Percentiles rank a stretch among this genome's conserved stretches.
These are phyloP conservation scores for Quercus variabilis DNA, from an alignment of 306 rosid species.

Conservation along the genomic window DNA sequence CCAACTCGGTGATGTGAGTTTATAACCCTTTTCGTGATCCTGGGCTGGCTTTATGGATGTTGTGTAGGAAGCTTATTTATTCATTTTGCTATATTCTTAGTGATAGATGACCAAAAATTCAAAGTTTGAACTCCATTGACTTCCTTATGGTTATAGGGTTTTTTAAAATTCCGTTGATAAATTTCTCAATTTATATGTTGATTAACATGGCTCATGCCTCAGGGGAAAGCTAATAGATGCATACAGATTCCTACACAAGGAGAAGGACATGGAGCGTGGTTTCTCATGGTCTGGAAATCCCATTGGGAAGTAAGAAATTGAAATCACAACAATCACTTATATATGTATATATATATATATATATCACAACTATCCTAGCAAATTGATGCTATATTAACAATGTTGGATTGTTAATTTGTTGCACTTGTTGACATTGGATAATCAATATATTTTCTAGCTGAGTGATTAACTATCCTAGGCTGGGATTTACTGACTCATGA, in stretches of 20 bases:
- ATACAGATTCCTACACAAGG: conserved; percentile 76
- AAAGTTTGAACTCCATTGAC: conserved; percentile 3
- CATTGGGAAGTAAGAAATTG: conserved; percentile 69
- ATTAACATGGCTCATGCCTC: conserved; percentile 25
- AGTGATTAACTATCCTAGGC: conserved; percentile 15
- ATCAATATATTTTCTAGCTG: not conserved
- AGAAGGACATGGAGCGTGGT: conserved; percentile 82
- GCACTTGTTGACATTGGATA: not conserved
- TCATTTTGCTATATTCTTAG: not conserved
- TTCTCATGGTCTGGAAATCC: conserved; percentile 99
- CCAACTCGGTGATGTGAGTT: not conserved
- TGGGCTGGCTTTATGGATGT: not conserved
- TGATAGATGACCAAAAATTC: not conserved
- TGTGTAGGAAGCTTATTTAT: conserved; percentile 4
- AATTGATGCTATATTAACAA: conserved; percentile 14
- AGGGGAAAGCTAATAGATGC: conserved; percentile 96
- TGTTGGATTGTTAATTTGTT: not conserved
- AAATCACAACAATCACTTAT: conserved; percentile 1
- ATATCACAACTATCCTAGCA: not conserved
- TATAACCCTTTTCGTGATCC: conserved; percentile 11
- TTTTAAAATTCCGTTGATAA: not conserved
- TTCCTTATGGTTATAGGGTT: not conserved
- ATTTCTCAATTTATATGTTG: conserved; percentile 21
- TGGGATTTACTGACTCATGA: conserved; percentile 2
- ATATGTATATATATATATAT: too few species aligned